Evolutionary conservation across 1,284 basidiomycete genomes (phyloP).

Genomic region (Xanthoconium separans): DNA sequence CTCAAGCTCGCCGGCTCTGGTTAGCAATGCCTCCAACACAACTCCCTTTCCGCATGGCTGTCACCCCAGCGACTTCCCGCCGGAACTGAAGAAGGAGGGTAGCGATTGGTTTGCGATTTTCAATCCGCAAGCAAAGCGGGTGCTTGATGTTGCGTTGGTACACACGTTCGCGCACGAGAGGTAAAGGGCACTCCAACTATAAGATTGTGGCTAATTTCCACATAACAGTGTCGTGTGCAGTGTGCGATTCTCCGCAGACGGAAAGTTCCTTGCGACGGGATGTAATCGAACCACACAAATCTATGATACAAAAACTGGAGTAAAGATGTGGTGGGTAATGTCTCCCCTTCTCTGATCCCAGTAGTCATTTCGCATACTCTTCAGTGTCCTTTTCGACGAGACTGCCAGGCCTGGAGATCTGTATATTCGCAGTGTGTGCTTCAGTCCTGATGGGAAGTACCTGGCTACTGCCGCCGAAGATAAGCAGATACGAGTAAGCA

Average conservation of each 20-base stretch:
- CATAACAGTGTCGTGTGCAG: constrained; percentile 70
- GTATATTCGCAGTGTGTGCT: constrained; percentile 83
- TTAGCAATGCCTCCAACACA: constrained; percentile 13
- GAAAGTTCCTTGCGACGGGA: constrained; percentile 75
- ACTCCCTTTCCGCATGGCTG: background rate
- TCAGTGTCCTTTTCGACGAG: constrained; percentile 70
- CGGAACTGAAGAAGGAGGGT: constrained; percentile 71
- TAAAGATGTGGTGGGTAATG: constrained; percentile 53
- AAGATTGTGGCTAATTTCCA: constrained; percentile 5
- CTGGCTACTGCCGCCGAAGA: constrained; percentile 87
- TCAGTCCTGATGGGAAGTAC: constrained; percentile 79
- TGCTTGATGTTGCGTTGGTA: constrained; percentile 82
- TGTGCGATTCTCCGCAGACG: constrained; percentile 79
- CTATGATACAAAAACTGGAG: constrained; percentile 72
- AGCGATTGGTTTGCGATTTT: constrained; percentile 97
- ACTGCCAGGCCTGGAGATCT: constrained; percentile 65
- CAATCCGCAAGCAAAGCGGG: constrained; percentile 81
- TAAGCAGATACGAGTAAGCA: constrained; percentile 72
- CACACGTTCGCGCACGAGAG: constrained; percentile 94
- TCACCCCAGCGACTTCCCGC: background rate
- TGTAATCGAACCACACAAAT: constrained; percentile 78
- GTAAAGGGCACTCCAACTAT: constrained; percentile 42
- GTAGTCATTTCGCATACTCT: constrained; percentile 14
- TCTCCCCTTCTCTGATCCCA: background rate
- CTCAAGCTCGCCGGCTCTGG: constrained; percentile 25